A percentile compares a stretch with the other conserved stretches of the same genome.
Conservation (phyloP, 78 protist genomes). For the Polysphondylium violaceum region DNA sequence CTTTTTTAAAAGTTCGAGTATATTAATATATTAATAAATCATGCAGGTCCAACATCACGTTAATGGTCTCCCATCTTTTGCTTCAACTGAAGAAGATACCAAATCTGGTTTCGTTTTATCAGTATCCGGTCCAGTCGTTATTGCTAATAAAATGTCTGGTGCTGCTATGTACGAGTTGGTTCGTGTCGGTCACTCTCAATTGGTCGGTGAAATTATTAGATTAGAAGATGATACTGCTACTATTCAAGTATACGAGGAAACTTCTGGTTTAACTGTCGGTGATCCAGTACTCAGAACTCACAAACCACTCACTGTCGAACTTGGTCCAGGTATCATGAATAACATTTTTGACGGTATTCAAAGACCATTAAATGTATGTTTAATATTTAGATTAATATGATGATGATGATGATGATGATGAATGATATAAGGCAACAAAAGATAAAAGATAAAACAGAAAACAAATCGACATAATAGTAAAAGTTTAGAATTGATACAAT, state of each 20-base stretch:
- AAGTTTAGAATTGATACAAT: not conserved
- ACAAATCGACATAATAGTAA: not conserved
- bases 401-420: no score
- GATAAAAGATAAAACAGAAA: not conserved
- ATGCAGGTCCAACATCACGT: no score
- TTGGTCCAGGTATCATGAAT: conserved; percentile 99
- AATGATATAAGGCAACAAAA: conserved; percentile 3
- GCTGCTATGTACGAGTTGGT: conserved; percentile 99
- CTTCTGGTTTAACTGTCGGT: conserved; percentile 99
- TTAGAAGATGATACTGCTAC: conserved; percentile 99
- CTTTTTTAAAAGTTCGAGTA: no score
- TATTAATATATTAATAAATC: no score
- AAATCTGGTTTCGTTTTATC: conserved; percentile 86
- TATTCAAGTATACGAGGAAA: conserved; percentile 99
- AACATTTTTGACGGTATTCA: conserved; percentile 99
- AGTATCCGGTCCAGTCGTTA: conserved; percentile 99
- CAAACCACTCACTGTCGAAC: conserved; percentile 99
- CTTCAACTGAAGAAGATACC: conserved; percentile 66
- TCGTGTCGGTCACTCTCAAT: conserved; percentile 96
- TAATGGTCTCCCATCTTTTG: conserved; percentile 75
- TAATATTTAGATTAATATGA: no score
- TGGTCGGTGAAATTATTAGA: conserved; percentile 99
- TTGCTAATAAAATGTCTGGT: conserved; percentile 99
- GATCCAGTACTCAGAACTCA: conserved; percentile 99
- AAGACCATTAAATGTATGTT: conserved; percentile 99